A percentile compares a stretch with the other conserved stretches of the same genome.
Conservation (phyloP, 2,329 filamentous ascomycete species). For the Cryphonectria japonica region DNA sequence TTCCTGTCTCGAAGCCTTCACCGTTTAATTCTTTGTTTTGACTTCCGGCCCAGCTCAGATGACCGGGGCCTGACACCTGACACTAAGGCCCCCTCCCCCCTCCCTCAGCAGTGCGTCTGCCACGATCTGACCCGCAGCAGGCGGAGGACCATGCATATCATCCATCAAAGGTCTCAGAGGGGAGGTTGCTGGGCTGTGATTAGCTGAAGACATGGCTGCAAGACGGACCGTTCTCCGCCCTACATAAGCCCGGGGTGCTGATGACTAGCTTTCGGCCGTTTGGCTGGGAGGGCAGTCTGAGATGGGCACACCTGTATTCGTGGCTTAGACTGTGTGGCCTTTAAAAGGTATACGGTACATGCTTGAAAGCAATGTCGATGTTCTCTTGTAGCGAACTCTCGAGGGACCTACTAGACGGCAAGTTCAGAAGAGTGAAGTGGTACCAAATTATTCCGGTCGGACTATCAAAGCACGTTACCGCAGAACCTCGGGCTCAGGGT, state of each 20-base stretch:
- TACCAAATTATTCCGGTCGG: neutral
- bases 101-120: constrained; percentile 6
- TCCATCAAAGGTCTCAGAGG: constrained; percentile 4
- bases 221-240: constrained; percentile 44
- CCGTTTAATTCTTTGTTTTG: constrained; percentile 16
- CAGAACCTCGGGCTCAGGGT: neutral
- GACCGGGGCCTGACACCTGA: constrained; percentile 22
- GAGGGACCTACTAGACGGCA: too few relatives aligned
- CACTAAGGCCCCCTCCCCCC: neutral
- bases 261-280: constrained; percentile 19
- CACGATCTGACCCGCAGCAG: constrained; percentile 23
- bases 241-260: constrained; percentile 33
- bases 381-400: neutral
- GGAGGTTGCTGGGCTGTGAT: constrained; percentile 28
- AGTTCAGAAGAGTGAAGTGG: neutral
- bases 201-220: constrained; percentile 39
- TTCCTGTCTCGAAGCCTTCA: constrained; percentile 8
- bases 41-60: constrained; percentile 16
- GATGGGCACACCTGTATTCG: constrained; percentile 14
- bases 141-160: constrained; percentile 27
- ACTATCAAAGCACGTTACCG: neutral
- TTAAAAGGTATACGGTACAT: constrained; percentile 16
- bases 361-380: neutral
- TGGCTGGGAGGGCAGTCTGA: constrained; percentile 10
- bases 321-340: constrained; percentile 20